Base-by-base conservation (phyloP, 176 grass and related monocot genomes). In the Stipa capillata region DNA sequence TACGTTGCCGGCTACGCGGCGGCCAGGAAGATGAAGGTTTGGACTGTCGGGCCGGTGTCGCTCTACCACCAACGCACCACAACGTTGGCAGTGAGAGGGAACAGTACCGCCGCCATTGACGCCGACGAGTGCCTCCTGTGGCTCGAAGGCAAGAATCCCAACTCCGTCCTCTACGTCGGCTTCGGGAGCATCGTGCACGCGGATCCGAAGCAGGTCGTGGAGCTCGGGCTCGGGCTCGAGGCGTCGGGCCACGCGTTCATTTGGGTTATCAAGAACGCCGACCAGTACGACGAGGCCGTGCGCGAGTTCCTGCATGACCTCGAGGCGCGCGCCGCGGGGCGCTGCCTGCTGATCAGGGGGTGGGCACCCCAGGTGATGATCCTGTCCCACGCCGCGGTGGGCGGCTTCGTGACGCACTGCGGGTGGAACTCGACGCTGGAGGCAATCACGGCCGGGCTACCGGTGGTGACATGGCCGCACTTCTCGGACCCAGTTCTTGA, bases 381-480 rank as follows among this genome's bases (percentile, higher is more conserved):
- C 65, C 83, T 94, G 66, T 80, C 83, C 4, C 92, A 94, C 51
- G 56, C 59, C 3, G 72, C 83, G 1, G 72, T 75, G 0, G 89
- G 86, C 15, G 50, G 80, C 1, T 94, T 91, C 57, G 74, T 94
- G 50, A 94, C 86, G 27, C 92, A 94, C 83, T 89, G 89, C 25
- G 92, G 89, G 61, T 94, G 92, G 92, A 94, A 94, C 78, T 91
- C 86, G 31, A 86, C 72, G 14, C 24, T 94, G 59, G 92, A 94
- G 48, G 82, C 76, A 0, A 2, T 89, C 80, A 17, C 61, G 12
- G 59, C 69, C 0, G 79, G 91, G 5, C 17, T 94, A 67, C 85
- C 85, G 4, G 18, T 90, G 34, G 79, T 86, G 20, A 24, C 82
- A n/a, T 94, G 91, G 88, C 88, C 91, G 0, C 76, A 88, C 36